Percentiles rank a stretch among this genome's conserved stretches.
Evolutionary conservation across 176 grass and related monocot species (phyloP).

Genomic region (Bothriochloa decipiens): DNA sequence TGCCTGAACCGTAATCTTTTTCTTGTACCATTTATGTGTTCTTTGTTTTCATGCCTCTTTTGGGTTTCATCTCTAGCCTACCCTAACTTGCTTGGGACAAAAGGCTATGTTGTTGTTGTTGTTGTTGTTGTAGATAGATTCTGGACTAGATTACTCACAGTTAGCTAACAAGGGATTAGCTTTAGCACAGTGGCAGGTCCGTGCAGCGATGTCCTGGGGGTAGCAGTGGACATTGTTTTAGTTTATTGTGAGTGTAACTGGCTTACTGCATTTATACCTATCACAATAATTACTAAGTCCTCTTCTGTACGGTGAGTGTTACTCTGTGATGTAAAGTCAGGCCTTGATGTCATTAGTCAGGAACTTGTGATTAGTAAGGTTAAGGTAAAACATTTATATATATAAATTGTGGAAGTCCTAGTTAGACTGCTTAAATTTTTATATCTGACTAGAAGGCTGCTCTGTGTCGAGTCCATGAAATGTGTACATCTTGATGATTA

Average conservation of each 20-base stretch:
- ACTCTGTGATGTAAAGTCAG: not conserved
- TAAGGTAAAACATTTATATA: conserved; percentile 3
- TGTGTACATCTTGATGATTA: not conserved
- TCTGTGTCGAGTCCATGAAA: not conserved
- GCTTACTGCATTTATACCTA: not conserved
- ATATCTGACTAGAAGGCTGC: conserved; percentile 1
- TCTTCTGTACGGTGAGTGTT: too few species aligned
- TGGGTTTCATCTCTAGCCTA: too few species aligned
- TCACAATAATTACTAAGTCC: too few species aligned
- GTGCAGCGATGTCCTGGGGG: not conserved
- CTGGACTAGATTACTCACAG: not conserved
- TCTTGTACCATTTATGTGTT: too few species aligned
- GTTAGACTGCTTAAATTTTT: not conserved
- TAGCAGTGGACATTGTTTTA: not conserved
- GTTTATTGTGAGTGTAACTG: not conserved
- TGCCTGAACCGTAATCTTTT: too few species aligned
- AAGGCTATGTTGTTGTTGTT: too few species aligned
- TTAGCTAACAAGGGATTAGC: not conserved
- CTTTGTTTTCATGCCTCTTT: too few species aligned
- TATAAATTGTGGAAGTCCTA: not conserved
- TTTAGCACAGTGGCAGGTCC: not conserved
- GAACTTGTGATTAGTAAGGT: not conserved
- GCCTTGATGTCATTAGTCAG: not conserved
- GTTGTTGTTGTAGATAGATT: too few species aligned
- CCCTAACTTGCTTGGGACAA: too few species aligned